Conservation (phyloP, 129 eudicot species). For the Escallonia rubra region DNA sequence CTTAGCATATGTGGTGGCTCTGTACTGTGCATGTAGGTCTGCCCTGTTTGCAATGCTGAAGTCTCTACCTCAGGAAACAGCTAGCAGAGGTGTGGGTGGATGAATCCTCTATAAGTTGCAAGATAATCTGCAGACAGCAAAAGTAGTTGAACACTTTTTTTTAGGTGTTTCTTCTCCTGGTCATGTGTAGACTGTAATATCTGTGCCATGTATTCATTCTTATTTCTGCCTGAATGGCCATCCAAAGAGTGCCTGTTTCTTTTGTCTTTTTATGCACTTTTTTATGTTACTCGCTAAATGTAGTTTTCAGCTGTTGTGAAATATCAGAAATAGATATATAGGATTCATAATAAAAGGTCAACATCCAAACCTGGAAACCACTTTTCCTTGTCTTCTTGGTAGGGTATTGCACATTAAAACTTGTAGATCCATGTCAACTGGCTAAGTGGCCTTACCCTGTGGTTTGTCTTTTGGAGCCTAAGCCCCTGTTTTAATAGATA, state of each 20-base stretch:
- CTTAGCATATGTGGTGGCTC: neutral
- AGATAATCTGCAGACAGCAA: no score
- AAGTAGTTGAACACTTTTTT: no score
- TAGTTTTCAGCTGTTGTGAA: neutral
- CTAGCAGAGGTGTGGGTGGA: constrained; percentile 22
- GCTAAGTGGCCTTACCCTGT: no score
- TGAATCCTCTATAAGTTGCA: constrained; percentile 3
- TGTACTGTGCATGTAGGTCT: constrained; percentile 46
- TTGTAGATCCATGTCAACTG: no score
- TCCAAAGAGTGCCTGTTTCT: no score
- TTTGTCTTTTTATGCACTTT: neutral
- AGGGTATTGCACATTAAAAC: no score
- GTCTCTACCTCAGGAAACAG: constrained; percentile 63
- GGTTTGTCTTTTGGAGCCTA: no score
- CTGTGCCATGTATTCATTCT: neutral
- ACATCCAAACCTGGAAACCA: no score
- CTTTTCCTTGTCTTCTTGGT: no score
- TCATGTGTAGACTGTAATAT: neutral
- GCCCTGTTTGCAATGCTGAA: constrained; percentile 91
- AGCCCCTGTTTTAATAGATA: no score
- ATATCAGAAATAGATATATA: no score
- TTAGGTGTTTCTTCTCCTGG: neutral
- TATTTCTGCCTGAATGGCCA: neutral
- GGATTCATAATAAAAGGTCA: no score
- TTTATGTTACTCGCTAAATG: neutral